These are phyloP conservation scores for Desmodesmus armatus DNA, from an alignment of 139 green algal genomes.

Conservation along the genomic window DNA sequence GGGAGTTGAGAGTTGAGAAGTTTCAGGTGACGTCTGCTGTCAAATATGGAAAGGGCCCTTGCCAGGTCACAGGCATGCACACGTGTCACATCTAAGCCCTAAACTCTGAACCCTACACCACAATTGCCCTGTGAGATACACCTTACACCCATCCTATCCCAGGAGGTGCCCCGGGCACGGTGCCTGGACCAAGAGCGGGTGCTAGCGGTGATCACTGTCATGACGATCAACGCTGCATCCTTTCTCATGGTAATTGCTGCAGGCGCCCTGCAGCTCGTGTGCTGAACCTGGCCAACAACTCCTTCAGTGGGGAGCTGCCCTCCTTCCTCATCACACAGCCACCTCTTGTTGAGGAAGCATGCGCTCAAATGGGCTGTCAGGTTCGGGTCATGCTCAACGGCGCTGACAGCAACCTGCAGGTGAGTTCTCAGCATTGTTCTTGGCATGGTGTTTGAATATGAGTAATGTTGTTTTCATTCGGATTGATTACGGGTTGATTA, in stretches of 20 bases:
- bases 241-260: background rate
- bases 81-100: no score
- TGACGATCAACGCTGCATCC: background rate
- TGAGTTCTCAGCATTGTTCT: no score
- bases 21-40: no score
- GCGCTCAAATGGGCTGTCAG: background rate
- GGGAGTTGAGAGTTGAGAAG: no score
- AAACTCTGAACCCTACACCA: background rate
- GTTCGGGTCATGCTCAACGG: background rate
- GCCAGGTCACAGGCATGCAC: no score
- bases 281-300: conserved; percentile 7
- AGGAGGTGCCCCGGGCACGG: background rate
- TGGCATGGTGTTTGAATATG: no score
- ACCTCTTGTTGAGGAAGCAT: background rate
- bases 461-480: no score
- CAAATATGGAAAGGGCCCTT: no score
- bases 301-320: background rate
- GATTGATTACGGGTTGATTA: no score
- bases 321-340: background rate
- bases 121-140: background rate
- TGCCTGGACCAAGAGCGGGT: no score
- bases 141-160: background rate
- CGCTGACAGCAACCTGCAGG: conserved; percentile 1
- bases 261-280: background rate
- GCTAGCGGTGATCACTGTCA: background rate